phyloP scores from a whole-genome alignment of 345 rosid species.

The Eucalyptus sp. region DNA sequence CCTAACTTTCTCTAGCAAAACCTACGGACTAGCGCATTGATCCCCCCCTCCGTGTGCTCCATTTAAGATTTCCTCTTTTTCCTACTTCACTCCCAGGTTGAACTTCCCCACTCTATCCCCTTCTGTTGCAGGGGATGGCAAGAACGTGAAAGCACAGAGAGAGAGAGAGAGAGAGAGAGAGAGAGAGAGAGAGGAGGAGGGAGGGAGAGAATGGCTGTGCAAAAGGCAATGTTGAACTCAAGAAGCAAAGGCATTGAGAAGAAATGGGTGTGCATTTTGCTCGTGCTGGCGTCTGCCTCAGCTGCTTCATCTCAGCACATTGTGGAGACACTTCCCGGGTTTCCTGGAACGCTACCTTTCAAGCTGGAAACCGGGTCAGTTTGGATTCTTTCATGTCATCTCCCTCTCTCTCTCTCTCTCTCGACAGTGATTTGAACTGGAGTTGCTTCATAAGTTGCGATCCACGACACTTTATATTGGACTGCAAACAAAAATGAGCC shows the following conservation, averaged over 20 bases:
- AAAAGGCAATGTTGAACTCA: not conserved
- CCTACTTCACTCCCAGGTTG: not conserved
- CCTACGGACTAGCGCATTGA: not conserved
- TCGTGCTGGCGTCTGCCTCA: not conserved
- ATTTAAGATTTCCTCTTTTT: not conserved
- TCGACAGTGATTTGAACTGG: not conserved
- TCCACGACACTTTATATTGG: not conserved
- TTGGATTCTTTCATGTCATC: not conserved
- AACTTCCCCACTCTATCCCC: not conserved
- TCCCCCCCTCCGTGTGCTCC: not conserved
- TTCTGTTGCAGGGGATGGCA: not conserved
- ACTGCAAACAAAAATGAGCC: not conserved
- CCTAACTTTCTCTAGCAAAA: not conserved
- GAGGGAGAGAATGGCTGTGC: not conserved
- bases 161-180: too few species aligned
- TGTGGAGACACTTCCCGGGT: not conserved
- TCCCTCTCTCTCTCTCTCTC: not conserved
- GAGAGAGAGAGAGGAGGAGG: not conserved
- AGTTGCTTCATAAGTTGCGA: not conserved
- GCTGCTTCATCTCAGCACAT: not conserved
- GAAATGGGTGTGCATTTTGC: not conserved
- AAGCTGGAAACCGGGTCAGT: not conserved
- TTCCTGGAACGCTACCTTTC: not conserved
- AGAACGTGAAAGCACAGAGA: not conserved
- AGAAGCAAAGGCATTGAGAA: not conserved